Conservation (phyloP, 345 rosid genomes). For the Moricandia arvensis region DNA sequence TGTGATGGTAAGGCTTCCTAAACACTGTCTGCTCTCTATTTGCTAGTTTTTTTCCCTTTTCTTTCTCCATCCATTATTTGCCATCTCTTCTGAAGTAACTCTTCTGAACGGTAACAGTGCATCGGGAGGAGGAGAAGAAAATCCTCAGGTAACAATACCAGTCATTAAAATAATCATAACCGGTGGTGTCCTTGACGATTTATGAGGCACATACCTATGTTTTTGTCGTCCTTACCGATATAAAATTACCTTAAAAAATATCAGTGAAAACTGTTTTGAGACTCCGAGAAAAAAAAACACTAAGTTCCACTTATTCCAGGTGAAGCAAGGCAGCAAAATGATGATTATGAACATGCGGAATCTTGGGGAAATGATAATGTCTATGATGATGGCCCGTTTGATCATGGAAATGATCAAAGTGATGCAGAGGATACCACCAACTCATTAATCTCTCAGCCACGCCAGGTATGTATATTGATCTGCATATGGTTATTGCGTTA, state of each 20-base stretch:
- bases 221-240: conserved; percentile 8
- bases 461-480: conserved; percentile 60
- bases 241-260: too few species aligned
- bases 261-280: too few species aligned
- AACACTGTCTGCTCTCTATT: neutral
- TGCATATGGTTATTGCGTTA: conserved; percentile 7
- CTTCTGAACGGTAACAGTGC: conserved; percentile 56
- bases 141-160: conserved; percentile 49
- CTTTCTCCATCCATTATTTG: neutral
- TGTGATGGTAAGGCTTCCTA: conserved; percentile 54
- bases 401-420: conserved; percentile 53
- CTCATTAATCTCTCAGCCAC: conserved; percentile 82
- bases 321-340: conserved; percentile 45
- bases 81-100: conserved; percentile 28
- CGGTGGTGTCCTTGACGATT: neutral
- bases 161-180: conserved; percentile 6
- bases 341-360: conserved; percentile 50
- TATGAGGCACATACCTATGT: conserved; percentile 9
- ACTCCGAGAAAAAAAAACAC: too few species aligned
- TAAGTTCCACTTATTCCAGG: conserved; percentile 41
- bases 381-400: conserved; percentile 55
- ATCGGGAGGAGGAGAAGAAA: conserved; percentile 63
- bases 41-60: neutral
- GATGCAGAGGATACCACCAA: conserved; percentile 54
- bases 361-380: conserved; percentile 62